Base-by-base conservation (phyloP, 176 grass and related monocot genomes). In the Phyllostachys edulis region DNA sequence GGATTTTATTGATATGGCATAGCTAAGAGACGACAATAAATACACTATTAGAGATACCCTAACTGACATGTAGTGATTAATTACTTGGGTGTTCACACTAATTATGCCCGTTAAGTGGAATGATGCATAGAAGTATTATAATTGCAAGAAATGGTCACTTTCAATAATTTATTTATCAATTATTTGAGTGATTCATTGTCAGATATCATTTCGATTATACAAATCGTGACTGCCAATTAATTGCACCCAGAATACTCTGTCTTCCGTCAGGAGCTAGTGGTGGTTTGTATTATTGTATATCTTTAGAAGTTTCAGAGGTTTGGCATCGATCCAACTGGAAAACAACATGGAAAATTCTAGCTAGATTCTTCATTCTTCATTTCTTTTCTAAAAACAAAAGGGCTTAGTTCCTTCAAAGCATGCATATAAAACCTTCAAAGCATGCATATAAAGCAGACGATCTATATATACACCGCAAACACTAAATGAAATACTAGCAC, bases 311-410 rank as follows among this genome's bases (percentile, higher is more conserved):
- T 76, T 67, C 36, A 76, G 21, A 40, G 61, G 18, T 38, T 76
- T 69, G 18, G 16, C 49, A 45, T 9, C 12, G 26, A 68, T 20
- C 24, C 63, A 59, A 77, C 73, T 85, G 17, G 15, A 59, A 32
- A 15, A 40, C 29, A 39, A n/a, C 6, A 41, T 16, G 47, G 4
- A n/a, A 29, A 52, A 75, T 16, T 16, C 54, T 51, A 34, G 41
- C 5, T 16, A 68, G 41, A 82, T 82, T 62, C 71, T 76, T 36
- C 55, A 82, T 82, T 62, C 71, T 76, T 36, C 55, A 26, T 21
- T 52, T 56, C 50, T 52, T 77, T 82, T 62, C 9, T 7, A 18
- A 42, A 51, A 7, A 18, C 69, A 81, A 64, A 10, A 6, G n/a
- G n/a, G 20, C 10, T 45, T 37, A 51, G 61, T 15, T 51, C 27